Evolutionary conservation across 108 stramenopile species (phyloP).

Genomic region (Fragilaria crotonensis): DNA sequence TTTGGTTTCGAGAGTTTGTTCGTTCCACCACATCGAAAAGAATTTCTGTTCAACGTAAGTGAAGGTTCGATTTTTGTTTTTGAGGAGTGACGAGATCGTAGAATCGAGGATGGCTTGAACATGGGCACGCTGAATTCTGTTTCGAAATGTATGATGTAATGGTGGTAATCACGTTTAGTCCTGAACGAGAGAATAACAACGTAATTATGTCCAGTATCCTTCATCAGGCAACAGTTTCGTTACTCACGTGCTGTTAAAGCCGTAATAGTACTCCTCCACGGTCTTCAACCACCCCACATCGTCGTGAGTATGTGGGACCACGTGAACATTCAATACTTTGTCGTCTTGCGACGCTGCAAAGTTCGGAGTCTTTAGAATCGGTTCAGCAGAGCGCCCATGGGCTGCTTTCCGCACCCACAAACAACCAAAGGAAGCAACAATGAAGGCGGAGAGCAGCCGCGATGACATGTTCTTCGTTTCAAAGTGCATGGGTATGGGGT

Average conservation of each 20-base stretch:
- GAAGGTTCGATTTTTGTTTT: conserved; percentile 81
- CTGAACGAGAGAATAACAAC: too few species aligned
- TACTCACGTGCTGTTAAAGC: conserved; percentile 58
- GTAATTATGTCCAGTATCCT: too few species aligned
- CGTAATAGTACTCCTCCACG: conserved; percentile 91
- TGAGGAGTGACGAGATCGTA: conserved; percentile 53
- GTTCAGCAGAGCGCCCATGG: too few species aligned
- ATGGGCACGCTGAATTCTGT: conserved; percentile 62
- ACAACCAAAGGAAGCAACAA: too few species aligned
- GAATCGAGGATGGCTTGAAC: conserved; percentile 82
- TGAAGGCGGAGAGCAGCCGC: too few species aligned
- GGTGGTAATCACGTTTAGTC: too few species aligned
- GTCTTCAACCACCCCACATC: conserved; percentile 95
- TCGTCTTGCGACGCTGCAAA: background rate
- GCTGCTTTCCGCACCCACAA: too few species aligned
- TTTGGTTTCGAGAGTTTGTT: conserved; percentile 43
- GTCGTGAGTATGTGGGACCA: conserved; percentile 89
- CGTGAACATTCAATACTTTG: conserved; percentile 65
- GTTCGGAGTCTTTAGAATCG: conserved; percentile 2
- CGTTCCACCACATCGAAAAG: conserved; percentile 90
- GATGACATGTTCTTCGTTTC: too few species aligned
- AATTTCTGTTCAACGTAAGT: conserved; percentile 92
- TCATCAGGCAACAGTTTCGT: too few species aligned
- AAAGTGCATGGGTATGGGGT: too few species aligned
- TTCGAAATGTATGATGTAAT: too few species aligned